phyloP scores from a whole-genome alignment of 495 filamentous ascomycete species.

The Beverwykella pulmonaria region DNA sequence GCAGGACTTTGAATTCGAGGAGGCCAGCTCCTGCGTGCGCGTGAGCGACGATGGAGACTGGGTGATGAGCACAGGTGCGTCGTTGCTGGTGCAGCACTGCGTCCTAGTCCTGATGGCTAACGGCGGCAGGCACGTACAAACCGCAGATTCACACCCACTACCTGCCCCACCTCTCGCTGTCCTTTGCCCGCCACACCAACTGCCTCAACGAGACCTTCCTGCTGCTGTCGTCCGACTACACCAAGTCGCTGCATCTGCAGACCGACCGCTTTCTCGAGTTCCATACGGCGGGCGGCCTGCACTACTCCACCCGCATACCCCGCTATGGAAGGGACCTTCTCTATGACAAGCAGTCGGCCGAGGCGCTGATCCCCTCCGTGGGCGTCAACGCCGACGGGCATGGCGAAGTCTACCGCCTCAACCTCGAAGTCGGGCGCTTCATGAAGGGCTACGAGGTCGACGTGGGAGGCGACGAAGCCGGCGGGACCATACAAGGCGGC shows the following conservation, averaged over 20 bases:
- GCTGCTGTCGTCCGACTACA: constrained; percentile 89
- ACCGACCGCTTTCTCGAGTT: constrained; percentile 90
- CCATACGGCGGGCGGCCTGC: constrained; percentile 85
- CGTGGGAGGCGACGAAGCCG: constrained; percentile 78
- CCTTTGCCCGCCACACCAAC: constrained; percentile 88
- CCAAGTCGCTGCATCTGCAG: constrained; percentile 93
- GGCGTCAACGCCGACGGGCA: constrained; percentile 80
- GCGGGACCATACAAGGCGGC: constrained; percentile 76
- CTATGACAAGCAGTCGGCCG: constrained; percentile 82
- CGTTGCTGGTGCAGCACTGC: constrained; percentile 44
- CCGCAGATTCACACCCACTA: constrained; percentile 97
- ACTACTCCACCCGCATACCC: constrained; percentile 84
- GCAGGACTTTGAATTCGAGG: constrained; percentile 98
- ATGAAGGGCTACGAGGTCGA: constrained; percentile 81
- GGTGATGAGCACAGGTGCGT: constrained; percentile 92
- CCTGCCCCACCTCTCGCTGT: constrained; percentile 87
- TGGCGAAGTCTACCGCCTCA: constrained; percentile 91
- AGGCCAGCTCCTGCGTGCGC: constrained; percentile 89
- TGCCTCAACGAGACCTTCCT: constrained; percentile 93
- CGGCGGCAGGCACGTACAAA: constrained; percentile 72
- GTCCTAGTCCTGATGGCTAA: constrained; percentile 26
- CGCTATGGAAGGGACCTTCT: constrained; percentile 88
- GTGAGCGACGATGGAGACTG: constrained; percentile 96
- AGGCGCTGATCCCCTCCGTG: constrained; percentile 84
- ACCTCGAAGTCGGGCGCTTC: constrained; percentile 86